Evolutionary conservation across 768 basidiomycete genomes (phyloP).

Genomic region (Leccinellum luteum): DNA sequence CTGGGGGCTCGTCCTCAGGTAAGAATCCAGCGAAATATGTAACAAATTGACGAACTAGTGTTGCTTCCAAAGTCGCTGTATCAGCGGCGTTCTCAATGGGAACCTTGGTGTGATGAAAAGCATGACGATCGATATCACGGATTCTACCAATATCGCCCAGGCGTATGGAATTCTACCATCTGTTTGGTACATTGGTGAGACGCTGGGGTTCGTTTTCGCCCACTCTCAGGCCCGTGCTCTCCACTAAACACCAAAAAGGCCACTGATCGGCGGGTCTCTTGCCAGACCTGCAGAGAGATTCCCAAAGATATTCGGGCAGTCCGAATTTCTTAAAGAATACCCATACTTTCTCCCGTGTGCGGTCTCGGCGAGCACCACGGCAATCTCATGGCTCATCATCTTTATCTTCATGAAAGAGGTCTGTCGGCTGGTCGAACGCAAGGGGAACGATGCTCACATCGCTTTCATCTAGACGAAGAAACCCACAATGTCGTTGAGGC

Average conservation of each 20-base stretch:
- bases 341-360: slow-evolving; percentile 76
- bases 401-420: slow-evolving; percentile 58
- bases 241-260: slow-evolving; percentile 37
- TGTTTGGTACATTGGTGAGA: slow-evolving; percentile 41
- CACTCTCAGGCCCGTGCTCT: not conserved
- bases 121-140: slow-evolving; percentile 42
- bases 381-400: slow-evolving; percentile 48
- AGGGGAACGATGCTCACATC: slow-evolving; percentile 1
- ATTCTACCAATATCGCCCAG: slow-evolving; percentile 28
- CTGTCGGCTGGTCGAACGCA: not conserved
- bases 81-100: slow-evolving; percentile 52
- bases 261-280: slow-evolving; percentile 64
- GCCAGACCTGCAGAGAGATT: slow-evolving; percentile 66
- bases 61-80: slow-evolving; percentile 35
- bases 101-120: slow-evolving; percentile 52
- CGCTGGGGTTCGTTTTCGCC: slow-evolving; percentile 40
- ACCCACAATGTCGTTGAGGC: slow-evolving; percentile 6
- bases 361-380: slow-evolving; percentile 54
- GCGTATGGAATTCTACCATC: slow-evolving; percentile 61
- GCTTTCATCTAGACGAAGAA: slow-evolving; percentile 13
- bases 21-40: not conserved
- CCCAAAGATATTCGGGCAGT: slow-evolving; percentile 54
- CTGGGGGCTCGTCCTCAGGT: slow-evolving; percentile 43
- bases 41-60: not conserved
- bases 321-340: slow-evolving; percentile 56